Evolutionary conservation across 306 rosid species (phyloP).

Genomic region (Benincasa hispida): DNA sequence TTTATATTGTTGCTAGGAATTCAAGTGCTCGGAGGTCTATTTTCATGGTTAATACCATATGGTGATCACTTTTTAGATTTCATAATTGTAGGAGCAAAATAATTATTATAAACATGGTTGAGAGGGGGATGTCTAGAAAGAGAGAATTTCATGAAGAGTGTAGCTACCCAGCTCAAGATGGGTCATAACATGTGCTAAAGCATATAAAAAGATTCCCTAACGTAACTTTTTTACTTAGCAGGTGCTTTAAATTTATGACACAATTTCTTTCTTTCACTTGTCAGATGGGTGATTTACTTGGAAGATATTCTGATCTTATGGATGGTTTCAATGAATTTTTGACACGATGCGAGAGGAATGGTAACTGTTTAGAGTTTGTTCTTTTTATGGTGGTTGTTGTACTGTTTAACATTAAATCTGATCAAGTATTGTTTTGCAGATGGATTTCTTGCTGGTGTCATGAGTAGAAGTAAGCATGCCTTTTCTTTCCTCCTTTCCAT

Average conservation of each 20-base stretch:
- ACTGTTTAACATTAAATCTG: constrained; percentile 20
- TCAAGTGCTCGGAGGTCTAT: background rate
- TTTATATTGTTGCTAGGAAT: background rate
- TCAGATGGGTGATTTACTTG: constrained; percentile 82
- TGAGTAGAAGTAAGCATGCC: constrained; percentile 78
- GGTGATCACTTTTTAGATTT: background rate
- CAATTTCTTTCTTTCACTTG: constrained; percentile 1
- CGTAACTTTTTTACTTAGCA: background rate
- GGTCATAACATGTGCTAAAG: background rate
- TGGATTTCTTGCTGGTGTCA: constrained; percentile 95
- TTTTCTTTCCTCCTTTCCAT: constrained; percentile 17
- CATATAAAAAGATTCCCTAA: background rate
- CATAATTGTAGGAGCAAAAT: background rate
- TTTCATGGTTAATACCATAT: background rate
- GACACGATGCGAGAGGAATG: constrained; percentile 79
- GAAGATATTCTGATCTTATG: constrained; percentile 73
- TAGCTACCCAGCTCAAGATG: background rate
- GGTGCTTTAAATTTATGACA: constrained; percentile 10
- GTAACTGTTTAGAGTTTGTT: constrained; percentile 34
- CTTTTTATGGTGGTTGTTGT: constrained; percentile 14
- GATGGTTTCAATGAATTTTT: constrained; percentile 89
- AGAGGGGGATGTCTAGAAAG: background rate
- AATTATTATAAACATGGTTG: background rate
- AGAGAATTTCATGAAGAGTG: background rate
- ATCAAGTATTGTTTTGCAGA: constrained; percentile 50